Base-by-base conservation (phyloP, 2,329 filamentous ascomycete genomes). In the Cordyceps javanica region DNA sequence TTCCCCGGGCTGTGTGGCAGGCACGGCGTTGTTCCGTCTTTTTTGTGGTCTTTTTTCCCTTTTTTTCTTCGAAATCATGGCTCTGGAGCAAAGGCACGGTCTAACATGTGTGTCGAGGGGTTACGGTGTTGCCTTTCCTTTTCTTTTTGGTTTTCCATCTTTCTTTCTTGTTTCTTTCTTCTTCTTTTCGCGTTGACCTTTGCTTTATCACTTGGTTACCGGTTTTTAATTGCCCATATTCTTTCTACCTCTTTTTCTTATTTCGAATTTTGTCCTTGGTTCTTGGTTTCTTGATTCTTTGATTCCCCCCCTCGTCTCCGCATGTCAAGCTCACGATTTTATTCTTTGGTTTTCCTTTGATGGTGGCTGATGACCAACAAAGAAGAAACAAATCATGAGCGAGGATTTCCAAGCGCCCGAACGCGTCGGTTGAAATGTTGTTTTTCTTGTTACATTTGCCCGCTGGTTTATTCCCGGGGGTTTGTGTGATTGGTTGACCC, bases 251-350 rank as follows among this genome's bases (percentile, higher is more conserved):
- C 30, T 36, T 30, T 21, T 60, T 39, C 44, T 56, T 38, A 10
- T 41, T 57, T 61, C 38, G n/a, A 13, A 32, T 50, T n/a, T 26
- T 30, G 13, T 11, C 23, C 10, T n/a, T 14, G 8, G 10, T 60
- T 44, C 39, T 55, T 41, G 13, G 61, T 32, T 21, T 21, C 28
- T 52, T 28, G 44, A 54, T 52, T 52, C 39, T 14, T 55, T 61
- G 60, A 66, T 66, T 63, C 62, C 64, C 62, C n/a, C 58, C 56
- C 34, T 51, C 39, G 36, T 23, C 49, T 50, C 50, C 21, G 13
- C 48, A 51, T 39, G 34, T 51, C 23, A 16, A 51, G 6, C 8
- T 21, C 34, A 45, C 28, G 14, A n/a, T 30, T 41, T 41, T 23
- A 2, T 44, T 23, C n/a, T 52, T 44, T 21, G 21, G 23, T 44